phyloP scores from a whole-genome alignment of 1,284 basidiomycete species.

The Ganoderma lucidum region DNA sequence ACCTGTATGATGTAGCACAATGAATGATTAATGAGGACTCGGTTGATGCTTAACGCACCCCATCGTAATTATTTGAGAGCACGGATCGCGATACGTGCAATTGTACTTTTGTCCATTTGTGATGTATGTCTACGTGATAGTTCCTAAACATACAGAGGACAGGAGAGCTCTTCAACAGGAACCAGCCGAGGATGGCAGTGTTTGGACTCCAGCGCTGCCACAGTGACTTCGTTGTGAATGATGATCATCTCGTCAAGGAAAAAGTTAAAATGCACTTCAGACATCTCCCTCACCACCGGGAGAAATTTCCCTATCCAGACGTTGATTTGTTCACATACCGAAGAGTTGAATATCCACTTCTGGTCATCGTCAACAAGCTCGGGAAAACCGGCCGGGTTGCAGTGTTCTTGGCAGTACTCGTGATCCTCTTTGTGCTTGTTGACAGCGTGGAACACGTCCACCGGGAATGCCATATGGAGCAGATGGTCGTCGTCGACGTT shows the following conservation, averaged over 20 bases:
- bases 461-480: constrained; percentile 33
- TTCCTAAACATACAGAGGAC: not conserved
- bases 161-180: not conserved
- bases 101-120: no score
- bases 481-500: not conserved
- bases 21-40: no score
- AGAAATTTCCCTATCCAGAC: constrained; percentile 36
- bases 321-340: constrained; percentile 33
- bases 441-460: constrained; percentile 46
- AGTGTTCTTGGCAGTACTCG: constrained; percentile 40
- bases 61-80: no score
- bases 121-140: no score
- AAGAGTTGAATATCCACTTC: constrained; percentile 44
- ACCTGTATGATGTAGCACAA: no score
- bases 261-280: constrained; percentile 40
- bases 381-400: constrained; percentile 41
- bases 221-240: not conserved
- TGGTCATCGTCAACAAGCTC: constrained; percentile 37
- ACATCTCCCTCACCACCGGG: constrained; percentile 42
- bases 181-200: not conserved
- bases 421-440: constrained; percentile 44
- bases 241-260: constrained; percentile 49
- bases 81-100: no score
- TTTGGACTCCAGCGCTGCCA: not conserved
- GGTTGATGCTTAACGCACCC: no score